Base-by-base conservation (phyloP, 2,329 filamentous ascomycete genomes). In the Zymoseptoria brevis region DNA sequence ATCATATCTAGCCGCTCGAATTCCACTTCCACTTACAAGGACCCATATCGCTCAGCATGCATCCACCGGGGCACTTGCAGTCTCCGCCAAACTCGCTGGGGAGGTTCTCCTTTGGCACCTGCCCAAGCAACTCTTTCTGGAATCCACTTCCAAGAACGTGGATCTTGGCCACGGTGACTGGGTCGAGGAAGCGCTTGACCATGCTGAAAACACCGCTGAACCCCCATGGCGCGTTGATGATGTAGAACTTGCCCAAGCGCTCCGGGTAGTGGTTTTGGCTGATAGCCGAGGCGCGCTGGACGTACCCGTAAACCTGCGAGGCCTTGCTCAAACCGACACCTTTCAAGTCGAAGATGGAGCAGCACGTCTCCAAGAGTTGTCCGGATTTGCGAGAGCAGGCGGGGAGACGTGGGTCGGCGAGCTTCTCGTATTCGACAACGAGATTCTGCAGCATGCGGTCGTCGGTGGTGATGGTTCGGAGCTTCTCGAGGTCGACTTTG, bases 261-360 rank as follows among this genome's bases (percentile, higher is more conserved):
- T 99, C 94, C 7, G 94, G 94, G 79, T 99, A 99, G 85, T 97
- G 96, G 83, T 97, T 96, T 79, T 97, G 94, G 65, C 90, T 96
- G 77, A 99, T 89, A 74, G 80, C 86, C 35, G 90, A 94, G 52
- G 90, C 91, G 73, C 88, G 84, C 70, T 85, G 85, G 67, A 99
- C 84, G 79, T 96, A 97, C 57, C 85, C 83, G 80, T 95, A 96
- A 60, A 96, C 93, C 62, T 88, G 87, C 63, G 85, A 83, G 50
- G 90, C 86, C 77, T 88, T 94, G 73, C 81, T 82, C 68, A 97
- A 78, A 60, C 90, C 90, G 22, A 99, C 92, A 63, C 92, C 92
- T 81, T 96, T 96, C 75, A 96, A 83, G 77, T 99, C 94, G 87
- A 97, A 94, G 78, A 99, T 91, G 65, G 89, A 93, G 86, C 94